phyloP scores from a whole-genome alignment of 345 rosid species.

The Citrus mangshanensis region DNA sequence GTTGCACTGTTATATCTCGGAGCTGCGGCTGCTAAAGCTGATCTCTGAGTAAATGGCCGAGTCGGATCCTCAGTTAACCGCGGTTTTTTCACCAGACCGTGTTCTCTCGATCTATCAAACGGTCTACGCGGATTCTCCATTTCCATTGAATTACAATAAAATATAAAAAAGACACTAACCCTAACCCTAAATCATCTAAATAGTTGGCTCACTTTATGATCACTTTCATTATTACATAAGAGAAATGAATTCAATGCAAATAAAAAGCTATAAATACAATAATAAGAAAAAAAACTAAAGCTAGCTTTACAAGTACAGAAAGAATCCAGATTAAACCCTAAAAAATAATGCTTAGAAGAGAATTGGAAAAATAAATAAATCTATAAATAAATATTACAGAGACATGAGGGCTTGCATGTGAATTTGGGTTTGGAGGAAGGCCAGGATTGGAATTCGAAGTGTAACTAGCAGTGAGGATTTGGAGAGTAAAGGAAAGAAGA shows the following conservation, averaged over 20 bases:
- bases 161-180: conserved; percentile 4
- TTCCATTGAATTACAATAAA: conserved; percentile 26
- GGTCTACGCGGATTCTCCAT: conserved; percentile 85
- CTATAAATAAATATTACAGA: not conserved
- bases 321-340: not conserved
- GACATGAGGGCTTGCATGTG: not conserved
- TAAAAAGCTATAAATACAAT: not conserved
- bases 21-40: conserved; percentile 24
- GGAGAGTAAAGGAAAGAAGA: not conserved
- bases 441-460: not conserved
- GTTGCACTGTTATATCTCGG: conserved; percentile 21
- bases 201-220: not conserved
- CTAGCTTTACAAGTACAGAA: not conserved
- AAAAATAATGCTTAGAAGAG: not conserved
- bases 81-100: conserved; percentile 53
- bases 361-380: not conserved
- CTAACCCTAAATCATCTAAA: conserved; percentile 24
- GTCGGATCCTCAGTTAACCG: conserved; percentile 55
- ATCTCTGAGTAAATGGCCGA: conserved; percentile 44
- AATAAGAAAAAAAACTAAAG: conserved; percentile 1
- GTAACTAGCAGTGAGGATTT: not conserved
- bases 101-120: conserved; percentile 85
- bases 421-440: not conserved
- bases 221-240: not conserved
- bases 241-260: not conserved